phyloP scores from a whole-genome alignment of 306 rosid genomes.

The Mimosa bimucronata region DNA sequence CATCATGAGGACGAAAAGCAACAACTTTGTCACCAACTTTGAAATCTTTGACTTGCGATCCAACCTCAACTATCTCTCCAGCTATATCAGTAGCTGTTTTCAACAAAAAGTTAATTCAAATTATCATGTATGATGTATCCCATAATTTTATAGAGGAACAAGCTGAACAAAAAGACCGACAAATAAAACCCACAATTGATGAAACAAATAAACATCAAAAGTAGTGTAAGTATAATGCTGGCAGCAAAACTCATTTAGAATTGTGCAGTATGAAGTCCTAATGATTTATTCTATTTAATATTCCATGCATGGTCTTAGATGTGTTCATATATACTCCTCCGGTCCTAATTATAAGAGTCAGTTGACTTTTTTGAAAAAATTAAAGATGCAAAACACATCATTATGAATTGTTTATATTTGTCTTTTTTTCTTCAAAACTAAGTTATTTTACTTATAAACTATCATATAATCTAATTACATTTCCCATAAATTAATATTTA shows the following conservation, averaged over 20 bases:
- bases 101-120: not conserved
- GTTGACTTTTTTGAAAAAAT: too few relatives aligned
- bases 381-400: too few relatives aligned
- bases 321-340: not conserved
- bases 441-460: too few relatives aligned
- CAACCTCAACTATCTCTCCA: slow-evolving; percentile 66
- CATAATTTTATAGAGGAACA: not conserved
- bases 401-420: too few relatives aligned
- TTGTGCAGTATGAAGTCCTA: not conserved
- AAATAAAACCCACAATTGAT: not conserved
- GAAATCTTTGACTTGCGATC: slow-evolving; percentile 56
- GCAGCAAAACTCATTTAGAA: not conserved
- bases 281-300: not conserved
- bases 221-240: not conserved
- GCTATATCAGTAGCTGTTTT: slow-evolving; percentile 63
- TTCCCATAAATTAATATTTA: too few relatives aligned
- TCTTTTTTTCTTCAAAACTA: too few relatives aligned
- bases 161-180: not conserved
- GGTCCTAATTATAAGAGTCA: too few relatives aligned
- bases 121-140: not conserved
- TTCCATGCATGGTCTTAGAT: not conserved
- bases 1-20: slow-evolving; percentile 44
- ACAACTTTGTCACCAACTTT: slow-evolving; percentile 73
- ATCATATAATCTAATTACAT: too few relatives aligned
- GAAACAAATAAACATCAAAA: not conserved